Base-by-base conservation (phyloP, 805 yeast species). In the Komagataella kurtzmanii region DNA sequence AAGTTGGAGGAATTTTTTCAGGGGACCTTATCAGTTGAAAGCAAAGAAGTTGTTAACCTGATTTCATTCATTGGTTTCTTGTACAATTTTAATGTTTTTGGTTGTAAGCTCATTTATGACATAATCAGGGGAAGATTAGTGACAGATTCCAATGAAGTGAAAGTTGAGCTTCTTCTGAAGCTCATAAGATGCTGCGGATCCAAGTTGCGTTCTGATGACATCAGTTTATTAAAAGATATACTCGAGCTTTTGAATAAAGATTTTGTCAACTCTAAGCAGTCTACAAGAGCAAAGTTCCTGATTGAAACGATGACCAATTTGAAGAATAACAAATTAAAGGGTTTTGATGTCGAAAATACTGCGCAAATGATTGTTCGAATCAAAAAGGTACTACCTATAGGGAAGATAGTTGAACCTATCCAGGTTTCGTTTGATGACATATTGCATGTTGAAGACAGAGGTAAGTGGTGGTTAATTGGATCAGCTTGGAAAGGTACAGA, bases 401-500 rank as follows among this genome's bases (percentile, higher is more conserved):
- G 83, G 45, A 68, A 68, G 21, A 65, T 73, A 17, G 68, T 69
- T 44, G 98, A 93, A 51, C 86, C 99, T 1, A 73, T 93, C 23
- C 88, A 86, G 57, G 98, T 93, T 0, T 70, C 87, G 2, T 69
- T 91, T 18, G 82, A 80, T 48, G 99, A 93, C 68, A 88, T 93
- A 53, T 80, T 77, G 49, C 80, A 78, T 54, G 75, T 88, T 21
- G 86, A 83, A 12, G 78, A 83, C 0, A 80, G 81, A 56, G 99
- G 99, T 53, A 93, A 91, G 66, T 93, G 99, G 99, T 93, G 99
- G 99, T 72, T 93, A 36, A 91, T 93, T 30, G 99, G 99, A 49
- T 87, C 98, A 1, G 96, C 99, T 0, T 93, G 97, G 97, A 87
- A 81, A 60, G 97, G 96, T 2, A 68, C 71, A 52, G 72, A 67